phyloP scores from a whole-genome alignment of 176 grass and related monocot species.

The Saccharum spontaneum region DNA sequence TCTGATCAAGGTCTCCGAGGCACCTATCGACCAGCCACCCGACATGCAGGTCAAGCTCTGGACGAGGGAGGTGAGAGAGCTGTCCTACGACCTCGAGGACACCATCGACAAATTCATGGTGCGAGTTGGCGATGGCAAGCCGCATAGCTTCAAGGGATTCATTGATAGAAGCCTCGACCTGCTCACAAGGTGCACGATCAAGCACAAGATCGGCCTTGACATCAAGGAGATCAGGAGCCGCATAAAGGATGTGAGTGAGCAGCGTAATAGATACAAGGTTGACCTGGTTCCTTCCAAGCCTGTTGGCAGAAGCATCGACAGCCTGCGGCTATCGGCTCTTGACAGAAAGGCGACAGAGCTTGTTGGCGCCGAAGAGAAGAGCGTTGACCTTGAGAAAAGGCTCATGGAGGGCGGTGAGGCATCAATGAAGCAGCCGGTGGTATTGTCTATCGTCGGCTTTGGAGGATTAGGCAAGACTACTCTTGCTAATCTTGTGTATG shows the following conservation, averaged over 20 bases:
- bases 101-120: not conserved
- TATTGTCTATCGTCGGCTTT: slow-evolving; percentile 9
- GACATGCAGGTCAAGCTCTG: not conserved
- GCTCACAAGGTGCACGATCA: not conserved
- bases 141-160: not conserved
- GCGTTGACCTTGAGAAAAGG: not conserved
- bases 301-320: not conserved
- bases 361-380: not conserved
- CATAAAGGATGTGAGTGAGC: not conserved
- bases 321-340: not conserved
- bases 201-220: not conserved
- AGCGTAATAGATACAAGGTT: not conserved
- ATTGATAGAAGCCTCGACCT: not conserved
- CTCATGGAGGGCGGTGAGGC: not conserved
- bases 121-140: not conserved
- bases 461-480: slow-evolving; percentile 34
- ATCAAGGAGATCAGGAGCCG: not conserved
- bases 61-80: not conserved
- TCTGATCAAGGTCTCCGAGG: not conserved
- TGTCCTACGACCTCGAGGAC: slow-evolving; percentile 27
- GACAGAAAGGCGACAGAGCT: not conserved
- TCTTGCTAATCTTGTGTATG: slow-evolving; percentile 2
- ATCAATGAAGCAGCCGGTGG: not conserved
- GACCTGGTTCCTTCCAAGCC: not conserved
- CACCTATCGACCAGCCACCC: not conserved